Base-by-base conservation (phyloP, 331 rosid genomes). In the Prunus yedoensis region DNA sequence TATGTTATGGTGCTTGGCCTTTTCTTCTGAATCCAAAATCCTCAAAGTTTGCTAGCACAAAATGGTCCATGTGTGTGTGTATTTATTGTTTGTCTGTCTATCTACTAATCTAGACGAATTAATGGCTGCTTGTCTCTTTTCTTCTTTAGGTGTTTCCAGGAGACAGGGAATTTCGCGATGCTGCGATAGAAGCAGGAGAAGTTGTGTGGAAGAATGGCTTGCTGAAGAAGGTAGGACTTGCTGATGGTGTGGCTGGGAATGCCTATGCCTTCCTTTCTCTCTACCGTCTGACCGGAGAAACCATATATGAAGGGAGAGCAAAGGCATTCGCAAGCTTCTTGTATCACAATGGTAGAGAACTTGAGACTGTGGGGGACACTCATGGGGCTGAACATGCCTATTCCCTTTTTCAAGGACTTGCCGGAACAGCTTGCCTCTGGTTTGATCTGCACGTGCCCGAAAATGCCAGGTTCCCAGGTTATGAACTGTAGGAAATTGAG, bases 121-220 rank as follows among this genome's bases (percentile, higher is more conserved):
- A 18, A 46, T 2, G 10, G 45, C 2, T 64, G 30, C 21, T 70
- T 27, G 41, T 77, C 12, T 5, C 2, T 30, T 15, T 67, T 38
- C 4, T 66, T 70, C 52, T 58, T 70, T 82, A 91, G 98, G 96
- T 90, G 8, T 91, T 87, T 80, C 82, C 81, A 35, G 78, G 49
- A 16, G 97, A 91, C 64, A 85, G 91, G 63, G 98, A 94, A 64
- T 79, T 94, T 43, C 81, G 97, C 18, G 96, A 90, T 52, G 98
- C 97, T 0, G 96, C 98, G 20, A 91, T 94, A 73, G 97, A 94
- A 86, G 96, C 97, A 5, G 98, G 96, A 74, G 98, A 94, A 81
- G 98, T 90, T 1, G 97, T 94, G 64, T 94, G 96, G 98, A 94
- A 94, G 77, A 90, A 81, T 25, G 98, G 98, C 62, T 76, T 94